Conservation (phyloP, 2,329 filamentous ascomycete species). For the Fusarium sp. region DNA sequence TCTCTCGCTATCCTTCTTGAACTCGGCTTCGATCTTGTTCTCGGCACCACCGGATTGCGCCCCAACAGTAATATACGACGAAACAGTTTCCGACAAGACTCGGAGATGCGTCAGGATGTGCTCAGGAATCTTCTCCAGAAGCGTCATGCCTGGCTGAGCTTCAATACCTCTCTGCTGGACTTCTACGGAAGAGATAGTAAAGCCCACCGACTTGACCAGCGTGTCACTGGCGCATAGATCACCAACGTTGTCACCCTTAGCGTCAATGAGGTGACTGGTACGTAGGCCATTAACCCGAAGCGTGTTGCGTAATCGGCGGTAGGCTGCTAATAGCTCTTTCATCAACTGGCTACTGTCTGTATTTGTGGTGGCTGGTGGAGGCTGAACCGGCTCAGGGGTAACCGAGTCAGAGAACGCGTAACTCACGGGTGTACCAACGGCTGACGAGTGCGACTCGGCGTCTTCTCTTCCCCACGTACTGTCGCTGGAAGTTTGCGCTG, state of each 20-base stretch:
- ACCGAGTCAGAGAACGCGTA: conserved; percentile 57
- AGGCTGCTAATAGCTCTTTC: conserved; percentile 70
- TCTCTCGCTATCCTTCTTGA: conserved; percentile 74
- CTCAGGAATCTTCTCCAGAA: conserved; percentile 87
- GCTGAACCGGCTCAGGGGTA: conserved; percentile 44
- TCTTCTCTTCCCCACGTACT: conserved; percentile 59
- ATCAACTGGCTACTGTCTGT: conserved; percentile 52
- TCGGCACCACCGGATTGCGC: conserved; percentile 72
- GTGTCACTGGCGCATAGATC: conserved; percentile 69
- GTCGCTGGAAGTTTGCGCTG: conserved; percentile 54
- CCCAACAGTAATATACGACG: conserved; percentile 85
- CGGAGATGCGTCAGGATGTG: conserved; percentile 88
- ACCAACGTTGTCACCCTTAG: conserved; percentile 52
- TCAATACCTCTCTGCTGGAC: conserved; percentile 91
- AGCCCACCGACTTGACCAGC: conserved; percentile 77
- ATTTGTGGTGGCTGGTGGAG: conserved; percentile 23
- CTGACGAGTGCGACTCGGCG: conserved; percentile 49
- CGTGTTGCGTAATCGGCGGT: conserved; percentile 71
- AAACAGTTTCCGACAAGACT: conserved; percentile 87
- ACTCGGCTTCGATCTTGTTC: conserved; percentile 75
- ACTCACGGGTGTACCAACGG: conserved; percentile 58
- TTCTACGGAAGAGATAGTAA: conserved; percentile 88
- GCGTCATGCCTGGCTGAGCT: conserved; percentile 76
- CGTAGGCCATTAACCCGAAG: conserved; percentile 67
- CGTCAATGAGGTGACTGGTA: conserved; percentile 54